phyloP scores from a whole-genome alignment of 345 rosid genomes.

The Euphorbia peplus region DNA sequence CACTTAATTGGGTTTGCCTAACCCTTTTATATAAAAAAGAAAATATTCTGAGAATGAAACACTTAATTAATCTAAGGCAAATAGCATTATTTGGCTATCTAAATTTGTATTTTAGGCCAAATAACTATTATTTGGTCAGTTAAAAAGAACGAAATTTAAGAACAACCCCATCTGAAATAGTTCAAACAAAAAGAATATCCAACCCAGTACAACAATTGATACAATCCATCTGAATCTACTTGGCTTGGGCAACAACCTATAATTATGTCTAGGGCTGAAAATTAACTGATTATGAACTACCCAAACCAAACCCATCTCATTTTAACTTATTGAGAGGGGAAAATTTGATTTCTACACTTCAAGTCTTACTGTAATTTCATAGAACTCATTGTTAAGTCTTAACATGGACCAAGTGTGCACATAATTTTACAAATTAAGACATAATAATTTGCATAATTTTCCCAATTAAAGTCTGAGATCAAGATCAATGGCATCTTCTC shows the following conservation, averaged over 20 bases:
- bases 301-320: too few relatives aligned
- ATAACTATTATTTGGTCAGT: too few relatives aligned
- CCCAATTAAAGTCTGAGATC: slow-evolving; percentile 43
- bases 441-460: not conserved
- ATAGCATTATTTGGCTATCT: too few relatives aligned
- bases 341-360: not conserved
- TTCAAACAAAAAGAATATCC: not conserved
- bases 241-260: not conserved
- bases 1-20: too few relatives aligned
- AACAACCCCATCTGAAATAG: not conserved
- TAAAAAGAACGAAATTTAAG: too few relatives aligned
- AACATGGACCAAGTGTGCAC: too few relatives aligned
- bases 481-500: slow-evolving; percentile 52
- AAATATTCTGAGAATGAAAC: too few relatives aligned
- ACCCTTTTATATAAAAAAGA: too few relatives aligned
- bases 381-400: not conserved
- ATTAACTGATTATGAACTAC: not conserved
- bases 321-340: too few relatives aligned
- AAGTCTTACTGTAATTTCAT: not conserved
- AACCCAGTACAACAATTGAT: not conserved
- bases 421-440: too few relatives aligned
- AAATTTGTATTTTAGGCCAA: too few relatives aligned
- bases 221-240: not conserved
- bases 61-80: too few relatives aligned
- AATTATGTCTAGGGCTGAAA: not conserved